A percentile compares a stretch with the other conserved stretches of the same genome.
Evolutionary conservation across 352 stramenopile species (phyloP).

Genomic region (Pythium dissotocum): DNA sequence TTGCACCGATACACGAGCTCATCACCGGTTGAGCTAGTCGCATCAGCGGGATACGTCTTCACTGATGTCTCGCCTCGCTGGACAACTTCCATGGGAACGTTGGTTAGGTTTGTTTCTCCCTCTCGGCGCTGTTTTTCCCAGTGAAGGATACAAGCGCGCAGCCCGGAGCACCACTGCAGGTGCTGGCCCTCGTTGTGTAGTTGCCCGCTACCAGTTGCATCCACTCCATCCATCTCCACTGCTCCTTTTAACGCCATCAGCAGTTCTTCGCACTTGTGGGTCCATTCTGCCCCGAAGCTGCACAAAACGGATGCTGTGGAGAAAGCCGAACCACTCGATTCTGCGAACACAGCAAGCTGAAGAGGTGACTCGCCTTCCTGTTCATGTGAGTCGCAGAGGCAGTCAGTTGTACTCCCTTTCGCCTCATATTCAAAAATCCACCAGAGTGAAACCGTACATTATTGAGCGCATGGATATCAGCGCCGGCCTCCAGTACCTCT

Average conservation of each 20-base stretch:
- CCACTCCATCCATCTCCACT: too few relatives aligned
- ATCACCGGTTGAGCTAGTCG: conserved; percentile 1
- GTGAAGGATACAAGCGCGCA: conserved; percentile 4
- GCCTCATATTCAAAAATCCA: too few relatives aligned
- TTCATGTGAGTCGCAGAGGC: too few relatives aligned
- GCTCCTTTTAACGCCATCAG: not conserved
- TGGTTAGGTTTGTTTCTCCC: not conserved
- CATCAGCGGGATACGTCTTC: conserved; percentile 19
- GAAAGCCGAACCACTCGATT: not conserved
- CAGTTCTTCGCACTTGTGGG: not conserved
- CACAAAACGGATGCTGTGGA: not conserved
- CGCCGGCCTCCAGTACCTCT: not conserved
- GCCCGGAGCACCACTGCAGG: not conserved
- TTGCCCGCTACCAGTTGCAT: too few relatives aligned
- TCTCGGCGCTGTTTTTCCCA: conserved; percentile 2
- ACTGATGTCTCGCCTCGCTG: conserved; percentile 21
- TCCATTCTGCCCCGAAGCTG: not conserved
- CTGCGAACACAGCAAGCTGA: not conserved
- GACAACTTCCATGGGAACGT: conserved; percentile 27
- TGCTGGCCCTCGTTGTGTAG: too few relatives aligned
- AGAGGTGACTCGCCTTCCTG: not conserved
- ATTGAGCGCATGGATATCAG: not conserved
- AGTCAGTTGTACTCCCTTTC: too few relatives aligned
- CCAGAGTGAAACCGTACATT: too few relatives aligned
- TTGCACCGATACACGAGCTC: conserved; percentile 28